Evolutionary conservation across 495 filamentous ascomycete species (phyloP).

Genomic region (Cladorrhinum samala): DNA sequence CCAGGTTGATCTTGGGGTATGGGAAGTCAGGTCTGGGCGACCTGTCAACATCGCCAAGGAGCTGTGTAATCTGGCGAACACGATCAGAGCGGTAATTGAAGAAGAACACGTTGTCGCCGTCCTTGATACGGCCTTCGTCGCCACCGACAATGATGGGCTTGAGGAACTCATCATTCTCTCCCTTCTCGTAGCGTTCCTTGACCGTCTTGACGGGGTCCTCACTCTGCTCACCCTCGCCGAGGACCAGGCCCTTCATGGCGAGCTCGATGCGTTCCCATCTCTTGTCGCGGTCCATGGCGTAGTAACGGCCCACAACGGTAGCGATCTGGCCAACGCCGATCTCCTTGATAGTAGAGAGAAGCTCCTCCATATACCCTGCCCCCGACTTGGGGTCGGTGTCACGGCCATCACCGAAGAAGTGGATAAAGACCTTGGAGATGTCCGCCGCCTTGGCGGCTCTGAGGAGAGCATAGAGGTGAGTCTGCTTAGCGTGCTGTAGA

Average conservation of each 20-base stretch:
- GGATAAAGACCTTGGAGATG: conserved; percentile 88
- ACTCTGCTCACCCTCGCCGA: conserved; percentile 79
- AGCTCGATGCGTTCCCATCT: conserved; percentile 92
- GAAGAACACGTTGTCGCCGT: conserved; percentile 94
- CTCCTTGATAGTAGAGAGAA: conserved; percentile 72
- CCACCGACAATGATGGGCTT: conserved; percentile 95
- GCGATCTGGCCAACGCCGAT: conserved; percentile 80
- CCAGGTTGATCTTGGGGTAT: conserved; percentile 87
- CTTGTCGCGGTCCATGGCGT: conserved; percentile 99
- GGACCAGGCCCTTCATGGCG: conserved; percentile 77
- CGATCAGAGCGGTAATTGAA: conserved; percentile 99
- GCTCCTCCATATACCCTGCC: conserved; percentile 75
- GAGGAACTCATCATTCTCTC: conserved; percentile 94
- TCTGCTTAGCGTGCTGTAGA: conserved; percentile 77
- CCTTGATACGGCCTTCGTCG: conserved; percentile 74
- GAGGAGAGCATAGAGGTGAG: conserved; percentile 80
- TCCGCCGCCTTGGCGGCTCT: conserved; percentile 80
- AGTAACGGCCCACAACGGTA: conserved; percentile 95
- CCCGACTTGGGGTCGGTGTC: conserved; percentile 96
- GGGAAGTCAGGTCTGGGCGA: conserved; percentile 86
- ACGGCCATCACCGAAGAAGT: conserved; percentile 97
- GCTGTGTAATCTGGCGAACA: conserved; percentile 92
- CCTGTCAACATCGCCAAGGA: conserved; percentile 85
- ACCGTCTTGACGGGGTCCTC: conserved; percentile 81
- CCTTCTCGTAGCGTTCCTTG: conserved; percentile 76